Conservation (phyloP, 179 eudicot species). For the Spergularia azorica region DNA sequence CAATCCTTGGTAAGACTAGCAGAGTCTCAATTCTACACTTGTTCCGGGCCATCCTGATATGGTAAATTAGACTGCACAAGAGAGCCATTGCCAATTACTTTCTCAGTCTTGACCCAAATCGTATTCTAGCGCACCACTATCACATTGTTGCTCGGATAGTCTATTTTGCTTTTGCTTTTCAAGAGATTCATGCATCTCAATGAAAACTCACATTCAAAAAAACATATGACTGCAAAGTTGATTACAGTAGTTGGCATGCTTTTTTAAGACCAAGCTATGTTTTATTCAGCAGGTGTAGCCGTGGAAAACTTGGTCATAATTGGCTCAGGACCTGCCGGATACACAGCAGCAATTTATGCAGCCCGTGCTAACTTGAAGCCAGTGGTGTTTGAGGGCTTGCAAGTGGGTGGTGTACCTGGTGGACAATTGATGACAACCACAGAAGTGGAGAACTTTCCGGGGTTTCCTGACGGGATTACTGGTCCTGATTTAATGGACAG, state of each 20-base stretch:
- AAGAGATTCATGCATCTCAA: no score
- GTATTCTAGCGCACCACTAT: no score
- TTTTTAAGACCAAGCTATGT: background rate
- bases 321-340: conserved; percentile 99
- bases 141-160: no score
- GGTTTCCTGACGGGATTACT: conserved; percentile 96
- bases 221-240: background rate
- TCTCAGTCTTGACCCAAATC: no score
- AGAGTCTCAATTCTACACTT: no score
- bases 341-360: conserved; percentile 98
- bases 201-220: no score
- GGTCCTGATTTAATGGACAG: conserved; percentile 99
- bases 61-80: no score
- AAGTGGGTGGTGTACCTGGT: conserved; percentile 97
- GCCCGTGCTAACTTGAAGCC: conserved; percentile 99
- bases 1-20: no score
- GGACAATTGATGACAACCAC: conserved; percentile 99
- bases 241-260: background rate
- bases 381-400: conserved; percentile 94
- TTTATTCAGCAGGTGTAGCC: conserved; percentile 46
- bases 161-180: no score
- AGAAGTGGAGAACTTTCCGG: conserved; percentile 99
- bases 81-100: no score
- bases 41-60: no score
- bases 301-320: conserved; percentile 90